Percentiles rank a stretch among this genome's conserved stretches.
Conservation (phyloP, 176 grass and related monocot genomes). For the Calamus simplicifolius region DNA sequence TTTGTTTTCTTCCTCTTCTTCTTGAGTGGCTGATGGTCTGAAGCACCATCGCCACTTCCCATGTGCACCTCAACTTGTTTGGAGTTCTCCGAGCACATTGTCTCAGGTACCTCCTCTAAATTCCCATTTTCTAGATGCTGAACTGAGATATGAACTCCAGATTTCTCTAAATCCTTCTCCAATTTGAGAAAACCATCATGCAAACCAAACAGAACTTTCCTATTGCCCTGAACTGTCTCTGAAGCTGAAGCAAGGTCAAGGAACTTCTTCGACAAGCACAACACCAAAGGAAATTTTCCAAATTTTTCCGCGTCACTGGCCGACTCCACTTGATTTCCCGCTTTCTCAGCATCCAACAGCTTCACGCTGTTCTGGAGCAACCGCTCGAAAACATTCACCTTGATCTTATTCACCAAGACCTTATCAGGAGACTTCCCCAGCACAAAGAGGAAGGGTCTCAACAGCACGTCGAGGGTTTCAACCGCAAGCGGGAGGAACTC, state of each 20-base stretch:
- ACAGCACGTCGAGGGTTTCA: slow-evolving; percentile 27
- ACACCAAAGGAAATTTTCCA: slow-evolving; percentile 42
- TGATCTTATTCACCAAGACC: slow-evolving; percentile 71
- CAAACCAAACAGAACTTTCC: slow-evolving; percentile 55
- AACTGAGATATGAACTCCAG: slow-evolving; percentile 29
- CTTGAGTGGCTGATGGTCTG: slow-evolving; percentile 5
- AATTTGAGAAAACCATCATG: slow-evolving; percentile 69
- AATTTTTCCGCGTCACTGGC: slow-evolving; percentile 51
- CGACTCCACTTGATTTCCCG: slow-evolving; percentile 37
- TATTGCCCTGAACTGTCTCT: slow-evolving; percentile 59
- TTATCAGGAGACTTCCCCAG: slow-evolving; percentile 52
- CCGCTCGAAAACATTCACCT: slow-evolving; percentile 47
- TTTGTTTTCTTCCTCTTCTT: slow-evolving; percentile 5
- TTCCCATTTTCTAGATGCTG: slow-evolving; percentile 10
- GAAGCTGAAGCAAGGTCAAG: slow-evolving; percentile 45
- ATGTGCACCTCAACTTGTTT: background rate
- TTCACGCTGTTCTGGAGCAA: slow-evolving; percentile 34
- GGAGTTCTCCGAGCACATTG: background rate
- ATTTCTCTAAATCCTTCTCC: slow-evolving; percentile 57
- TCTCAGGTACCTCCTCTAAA: background rate
- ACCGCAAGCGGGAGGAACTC: slow-evolving; percentile 46
- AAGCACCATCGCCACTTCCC: background rate
- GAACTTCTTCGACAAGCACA: slow-evolving; percentile 60
- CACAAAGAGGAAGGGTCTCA: slow-evolving; percentile 60
- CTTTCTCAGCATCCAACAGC: slow-evolving; percentile 43